Conservation (phyloP, 2,329 filamentous ascomycete genomes). For the Didymellaceae sp. region DNA sequence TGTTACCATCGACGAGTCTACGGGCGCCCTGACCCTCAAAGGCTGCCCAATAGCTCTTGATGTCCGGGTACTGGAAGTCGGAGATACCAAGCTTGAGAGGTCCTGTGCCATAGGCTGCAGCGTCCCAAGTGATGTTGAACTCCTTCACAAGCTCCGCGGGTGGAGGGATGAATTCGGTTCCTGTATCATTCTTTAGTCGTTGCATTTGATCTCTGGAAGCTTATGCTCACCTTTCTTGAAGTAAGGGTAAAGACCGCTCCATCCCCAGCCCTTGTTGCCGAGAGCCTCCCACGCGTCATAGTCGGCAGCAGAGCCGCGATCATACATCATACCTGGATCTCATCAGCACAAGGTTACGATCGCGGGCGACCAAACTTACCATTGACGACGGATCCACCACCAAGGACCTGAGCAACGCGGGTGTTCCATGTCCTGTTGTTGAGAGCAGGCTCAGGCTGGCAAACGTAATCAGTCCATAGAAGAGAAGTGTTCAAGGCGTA, state of each 20-base stretch:
- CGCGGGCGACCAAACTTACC: constrained; percentile 22
- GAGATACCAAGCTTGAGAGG: constrained; percentile 37
- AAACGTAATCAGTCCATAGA: constrained; percentile 26
- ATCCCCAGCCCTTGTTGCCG: constrained; percentile 67
- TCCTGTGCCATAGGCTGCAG: constrained; percentile 32
- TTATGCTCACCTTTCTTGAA: constrained; percentile 39
- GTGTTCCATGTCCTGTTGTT: constrained; percentile 24
- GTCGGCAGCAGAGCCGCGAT: constrained; percentile 44
- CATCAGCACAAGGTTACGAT: neutral
- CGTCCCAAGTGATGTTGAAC: constrained; percentile 35
- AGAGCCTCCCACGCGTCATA: constrained; percentile 65
- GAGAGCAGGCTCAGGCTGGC: constrained; percentile 29
- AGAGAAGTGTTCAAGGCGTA: constrained; percentile 29
- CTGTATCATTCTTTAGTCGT: neutral
- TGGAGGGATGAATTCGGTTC: constrained; percentile 32
- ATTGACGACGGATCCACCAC: constrained; percentile 38
- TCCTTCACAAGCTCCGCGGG: constrained; percentile 21
- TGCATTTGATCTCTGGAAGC: no score
- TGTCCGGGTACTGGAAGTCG: constrained; percentile 38
- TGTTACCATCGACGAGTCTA: constrained; percentile 30
- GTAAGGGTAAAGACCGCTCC: constrained; percentile 53
- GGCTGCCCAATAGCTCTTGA: constrained; percentile 31
- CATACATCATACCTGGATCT: constrained; percentile 42
- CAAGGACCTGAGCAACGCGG: constrained; percentile 30
- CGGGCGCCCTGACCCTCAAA: constrained; percentile 32